Evolutionary conservation across 805 yeast genomes (phyloP).

Genomic region (Metschnikowia bowlesiae): DNA sequence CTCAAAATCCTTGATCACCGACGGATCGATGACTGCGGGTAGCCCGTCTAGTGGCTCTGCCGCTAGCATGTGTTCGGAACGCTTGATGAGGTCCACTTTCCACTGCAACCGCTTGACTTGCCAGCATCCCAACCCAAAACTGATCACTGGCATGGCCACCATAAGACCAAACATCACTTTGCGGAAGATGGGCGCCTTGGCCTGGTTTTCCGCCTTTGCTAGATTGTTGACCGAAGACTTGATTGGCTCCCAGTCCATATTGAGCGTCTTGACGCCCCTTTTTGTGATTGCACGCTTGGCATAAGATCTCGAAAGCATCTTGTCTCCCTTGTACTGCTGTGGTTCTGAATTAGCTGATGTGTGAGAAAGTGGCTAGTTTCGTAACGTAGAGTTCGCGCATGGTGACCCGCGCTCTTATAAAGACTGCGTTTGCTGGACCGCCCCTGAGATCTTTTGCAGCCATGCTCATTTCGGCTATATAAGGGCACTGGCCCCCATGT

Average conservation of each 20-base stretch:
- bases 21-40: conserved; percentile 63
- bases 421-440: not conserved
- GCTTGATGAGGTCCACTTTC: conserved; percentile 80
- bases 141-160: conserved; percentile 78
- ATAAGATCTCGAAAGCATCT: not conserved
- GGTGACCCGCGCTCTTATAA: not conserved
- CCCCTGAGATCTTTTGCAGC: conserved; percentile 3
- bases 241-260: conserved; percentile 82
- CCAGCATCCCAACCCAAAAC: conserved; percentile 90
- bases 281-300: not conserved
- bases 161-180: conserved; percentile 42
- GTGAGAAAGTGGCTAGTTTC: not conserved
- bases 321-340: not conserved
- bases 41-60: conserved; percentile 61
- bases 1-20: conserved; percentile 68
- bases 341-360: not conserved
- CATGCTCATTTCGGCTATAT: not conserved
- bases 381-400: not conserved
- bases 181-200: conserved; percentile 33
- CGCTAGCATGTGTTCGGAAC: conserved; percentile 76
- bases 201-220: conserved; percentile 35
- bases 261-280: conserved; percentile 50
- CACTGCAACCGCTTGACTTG: conserved; percentile 80
- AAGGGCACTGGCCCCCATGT: not conserved
- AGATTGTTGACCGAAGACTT: conserved; percentile 41